Base-by-base conservation (phyloP, 208 protist genomes). In the Phytomonas sp. region DNA sequence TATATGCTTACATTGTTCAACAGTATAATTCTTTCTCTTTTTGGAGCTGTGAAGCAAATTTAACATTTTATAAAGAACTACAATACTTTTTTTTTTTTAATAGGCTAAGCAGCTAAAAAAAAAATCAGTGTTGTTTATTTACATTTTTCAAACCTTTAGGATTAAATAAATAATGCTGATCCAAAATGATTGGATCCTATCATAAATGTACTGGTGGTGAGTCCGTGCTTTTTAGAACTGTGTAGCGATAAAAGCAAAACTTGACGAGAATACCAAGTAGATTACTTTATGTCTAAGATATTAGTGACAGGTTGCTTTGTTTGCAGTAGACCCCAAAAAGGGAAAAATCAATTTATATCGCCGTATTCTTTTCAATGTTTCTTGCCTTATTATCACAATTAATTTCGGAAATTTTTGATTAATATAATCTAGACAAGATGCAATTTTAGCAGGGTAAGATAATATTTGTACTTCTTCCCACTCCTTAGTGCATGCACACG, bases 341-440 rank as follows among this genome's bases (percentile, higher is more conserved):
- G 33, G 61, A n/a, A 40, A 40, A 65, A 65, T 65, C 23, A 12
- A 26, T n/a, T 65, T 36, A 12, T 65, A 29, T 52, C 23, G 33
- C 12, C 33, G 33, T 65, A 65, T 65, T 65, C 33, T 65, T 60
- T 65, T 65, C 23, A 65, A 49, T 56, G 61, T 52, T 34, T 56
- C 19, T 52, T 6, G 10, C 45, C 45, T 26, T 56, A 5, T 56
- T 56, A 56, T 56, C 19, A 56, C 45, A 56, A 26, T 19, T 56
- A 26, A 56, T 56, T 6, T 56, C 26, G 45, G 45, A 19, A 56
- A 26, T 11, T 56, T n/a, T 26, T 23, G 19, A 26, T 56, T 56
- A 56, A 56, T 56, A 56, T 56, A 11, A 56, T 56, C 26, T 56
- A 23, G 45, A 56, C 8, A 56, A 26, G 45, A 56, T 56, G 45